Conservation (phyloP, 2,329 filamentous ascomycete genomes). For the Penicillium sp. region DNA sequence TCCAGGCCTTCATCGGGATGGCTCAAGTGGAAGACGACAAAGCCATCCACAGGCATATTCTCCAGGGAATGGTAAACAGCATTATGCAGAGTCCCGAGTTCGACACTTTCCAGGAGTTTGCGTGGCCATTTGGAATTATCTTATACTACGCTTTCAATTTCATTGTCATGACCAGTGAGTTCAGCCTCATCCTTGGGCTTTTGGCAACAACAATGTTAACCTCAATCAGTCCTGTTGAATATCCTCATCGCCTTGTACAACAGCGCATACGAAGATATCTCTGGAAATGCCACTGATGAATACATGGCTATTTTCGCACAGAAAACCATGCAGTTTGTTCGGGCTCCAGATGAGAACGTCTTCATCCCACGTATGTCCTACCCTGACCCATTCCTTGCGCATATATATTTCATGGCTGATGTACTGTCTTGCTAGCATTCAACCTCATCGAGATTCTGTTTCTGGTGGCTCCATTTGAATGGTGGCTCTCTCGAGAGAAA, state of each 20-base stretch:
- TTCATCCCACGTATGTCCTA: conserved; percentile 71
- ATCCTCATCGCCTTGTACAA: conserved; percentile 97
- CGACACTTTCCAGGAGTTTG: conserved; percentile 80
- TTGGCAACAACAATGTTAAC: conserved; percentile 11
- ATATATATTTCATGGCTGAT: not conserved
- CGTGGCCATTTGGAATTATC: conserved; percentile 86
- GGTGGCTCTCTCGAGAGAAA: conserved; percentile 74
- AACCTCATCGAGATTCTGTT: conserved; percentile 86
- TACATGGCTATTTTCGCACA: conserved; percentile 90
- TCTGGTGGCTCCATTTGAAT: conserved; percentile 79
- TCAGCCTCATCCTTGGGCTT: not conserved
- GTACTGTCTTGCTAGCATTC: conserved; percentile 54
- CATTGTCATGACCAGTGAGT: conserved; percentile 74
- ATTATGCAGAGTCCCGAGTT: conserved; percentile 93
- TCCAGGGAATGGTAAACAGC: conserved; percentile 70
- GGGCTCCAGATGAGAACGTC: conserved; percentile 95
- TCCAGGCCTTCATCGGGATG: conserved; percentile 91
- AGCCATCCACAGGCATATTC: conserved; percentile 41
- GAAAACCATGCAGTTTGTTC: conserved; percentile 95
- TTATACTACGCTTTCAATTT: conserved; percentile 98
- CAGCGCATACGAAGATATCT: conserved; percentile 91
- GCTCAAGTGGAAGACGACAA: conserved; percentile 74
- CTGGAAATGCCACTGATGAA: conserved; percentile 87
- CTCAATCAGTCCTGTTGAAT: conserved; percentile 68
- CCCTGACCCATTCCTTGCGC: not conserved